Evolutionary conservation across 345 rosid species (phyloP).

Genomic region (Hypericum androsaemum): DNA sequence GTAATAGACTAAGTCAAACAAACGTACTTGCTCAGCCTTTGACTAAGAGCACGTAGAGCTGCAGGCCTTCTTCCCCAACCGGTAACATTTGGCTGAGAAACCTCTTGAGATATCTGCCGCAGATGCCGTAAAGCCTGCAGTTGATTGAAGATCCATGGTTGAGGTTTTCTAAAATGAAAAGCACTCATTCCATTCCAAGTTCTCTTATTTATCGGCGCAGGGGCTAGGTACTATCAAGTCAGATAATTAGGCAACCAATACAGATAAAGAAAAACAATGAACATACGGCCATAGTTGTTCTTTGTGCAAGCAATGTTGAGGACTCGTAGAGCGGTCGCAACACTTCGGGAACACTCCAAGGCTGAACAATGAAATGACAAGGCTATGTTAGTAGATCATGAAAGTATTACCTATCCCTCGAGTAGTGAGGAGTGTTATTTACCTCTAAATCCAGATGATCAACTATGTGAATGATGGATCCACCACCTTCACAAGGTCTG

Average conservation of each 20-base stretch:
- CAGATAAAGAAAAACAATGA: no score
- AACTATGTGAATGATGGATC: slow-evolving; percentile 89
- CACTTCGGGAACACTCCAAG: slow-evolving; percentile 99
- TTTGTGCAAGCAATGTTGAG: slow-evolving; percentile 90
- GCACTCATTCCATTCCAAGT: no score
- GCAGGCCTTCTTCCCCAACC: slow-evolving; percentile 97
- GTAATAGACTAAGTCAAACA: not conserved
- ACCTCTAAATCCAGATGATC: slow-evolving; percentile 99
- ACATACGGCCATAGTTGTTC: slow-evolving; percentile 82
- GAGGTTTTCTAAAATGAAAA: no score
- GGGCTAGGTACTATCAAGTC: no score
- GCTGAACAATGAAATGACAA: slow-evolving; percentile 39
- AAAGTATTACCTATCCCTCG: no score
- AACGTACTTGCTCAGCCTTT: slow-evolving; percentile 87
- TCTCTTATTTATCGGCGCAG: no score
- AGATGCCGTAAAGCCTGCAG: slow-evolving; percentile 83
- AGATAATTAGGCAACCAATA: no score
- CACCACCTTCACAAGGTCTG: slow-evolving; percentile 98
- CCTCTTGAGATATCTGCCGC: slow-evolving; percentile 91
- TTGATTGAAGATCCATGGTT: not conserved
- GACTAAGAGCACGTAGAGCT: slow-evolving; percentile 84
- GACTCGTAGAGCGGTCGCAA: slow-evolving; percentile 92
- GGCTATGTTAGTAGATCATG: not conserved
- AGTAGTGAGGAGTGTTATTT: no score
- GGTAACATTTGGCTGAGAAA: slow-evolving; percentile 65